Evolutionary conservation across 108 stramenopile species (phyloP).

Genomic region (Fragilaria crotonensis): DNA sequence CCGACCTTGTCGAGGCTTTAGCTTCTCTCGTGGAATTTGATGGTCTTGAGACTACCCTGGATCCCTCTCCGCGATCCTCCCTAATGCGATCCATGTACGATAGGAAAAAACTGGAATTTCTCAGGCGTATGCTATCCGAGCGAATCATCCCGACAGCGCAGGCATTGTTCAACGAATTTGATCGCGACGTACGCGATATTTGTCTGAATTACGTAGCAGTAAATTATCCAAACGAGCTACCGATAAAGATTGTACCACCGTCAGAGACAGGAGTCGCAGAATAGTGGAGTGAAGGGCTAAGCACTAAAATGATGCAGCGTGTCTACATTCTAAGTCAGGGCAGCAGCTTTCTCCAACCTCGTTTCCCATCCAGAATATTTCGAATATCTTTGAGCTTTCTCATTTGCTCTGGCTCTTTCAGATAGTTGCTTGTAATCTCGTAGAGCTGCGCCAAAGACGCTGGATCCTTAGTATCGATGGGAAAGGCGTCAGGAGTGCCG

Average conservation of each 20-base stretch:
- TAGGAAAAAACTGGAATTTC: constrained; percentile 44
- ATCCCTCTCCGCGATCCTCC: constrained; percentile 70
- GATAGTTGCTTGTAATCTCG: constrained; percentile 56
- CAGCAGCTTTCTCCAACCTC: not conserved
- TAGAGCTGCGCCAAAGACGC: constrained; percentile 43
- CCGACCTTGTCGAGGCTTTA: constrained; percentile 48
- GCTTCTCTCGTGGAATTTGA: constrained; percentile 80
- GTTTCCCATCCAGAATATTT: constrained; percentile 4
- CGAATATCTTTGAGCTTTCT: constrained; percentile 36
- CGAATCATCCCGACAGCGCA: constrained; percentile 43
- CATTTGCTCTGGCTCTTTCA: constrained; percentile 63
- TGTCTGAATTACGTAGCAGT: constrained; percentile 10
- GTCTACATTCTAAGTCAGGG: too few relatives aligned
- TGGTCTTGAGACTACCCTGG: constrained; percentile 68
- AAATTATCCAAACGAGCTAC: constrained; percentile 19
- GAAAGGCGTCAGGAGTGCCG: constrained; percentile 52
- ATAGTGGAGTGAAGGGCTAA: too few relatives aligned
- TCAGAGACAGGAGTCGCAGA: too few relatives aligned
- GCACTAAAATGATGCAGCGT: too few relatives aligned
- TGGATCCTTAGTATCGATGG: constrained; percentile 68
- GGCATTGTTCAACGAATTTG: constrained; percentile 20
- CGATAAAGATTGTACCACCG: too few relatives aligned
- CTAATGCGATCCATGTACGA: constrained; percentile 59
- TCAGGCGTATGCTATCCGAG: constrained; percentile 57
- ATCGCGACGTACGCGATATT: constrained; percentile 2